Evolutionary conservation across 106 monocot species (phyloP).

Genomic region (Dioscorea dumetorum): DNA sequence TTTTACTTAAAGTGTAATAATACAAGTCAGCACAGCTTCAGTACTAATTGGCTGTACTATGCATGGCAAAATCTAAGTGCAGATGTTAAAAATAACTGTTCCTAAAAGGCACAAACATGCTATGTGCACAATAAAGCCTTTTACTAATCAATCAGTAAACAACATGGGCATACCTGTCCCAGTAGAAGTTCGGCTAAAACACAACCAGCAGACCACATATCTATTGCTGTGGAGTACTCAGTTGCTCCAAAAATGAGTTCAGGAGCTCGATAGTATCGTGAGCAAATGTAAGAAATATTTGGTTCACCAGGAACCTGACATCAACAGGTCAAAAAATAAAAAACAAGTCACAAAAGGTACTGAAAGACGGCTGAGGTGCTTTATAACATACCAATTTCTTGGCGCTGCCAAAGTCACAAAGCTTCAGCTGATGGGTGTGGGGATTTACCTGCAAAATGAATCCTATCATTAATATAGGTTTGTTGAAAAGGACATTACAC

Average conservation of each 20-base stretch:
- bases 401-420: constrained; percentile 79
- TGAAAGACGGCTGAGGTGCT: neutral
- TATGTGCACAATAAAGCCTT: too few relatives aligned
- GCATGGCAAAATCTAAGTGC: too few relatives aligned
- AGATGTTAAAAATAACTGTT: too few relatives aligned
- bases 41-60: too few relatives aligned
- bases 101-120: too few relatives aligned
- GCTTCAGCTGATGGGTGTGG: constrained; percentile 62
- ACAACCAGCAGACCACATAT: constrained; percentile 70
- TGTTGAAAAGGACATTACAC: too few relatives aligned
- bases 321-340: neutral
- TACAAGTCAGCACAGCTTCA: too few relatives aligned
- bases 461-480: neutral
- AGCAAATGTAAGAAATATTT: constrained; percentile 63
- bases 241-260: constrained; percentile 75
- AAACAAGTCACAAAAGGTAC: neutral
- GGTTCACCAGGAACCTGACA: constrained; percentile 43
- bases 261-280: constrained; percentile 64
- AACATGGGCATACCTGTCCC: constrained; percentile 28
- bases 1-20: too few relatives aligned
- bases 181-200: constrained; percentile 48
- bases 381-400: constrained; percentile 45
- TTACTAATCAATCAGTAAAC: neutral
- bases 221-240: constrained; percentile 52
- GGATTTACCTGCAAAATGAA: constrained; percentile 49